phyloP scores from a whole-genome alignment of 371 early-diverging fungal genomes.

The Apophysomyces variabilis region DNA sequence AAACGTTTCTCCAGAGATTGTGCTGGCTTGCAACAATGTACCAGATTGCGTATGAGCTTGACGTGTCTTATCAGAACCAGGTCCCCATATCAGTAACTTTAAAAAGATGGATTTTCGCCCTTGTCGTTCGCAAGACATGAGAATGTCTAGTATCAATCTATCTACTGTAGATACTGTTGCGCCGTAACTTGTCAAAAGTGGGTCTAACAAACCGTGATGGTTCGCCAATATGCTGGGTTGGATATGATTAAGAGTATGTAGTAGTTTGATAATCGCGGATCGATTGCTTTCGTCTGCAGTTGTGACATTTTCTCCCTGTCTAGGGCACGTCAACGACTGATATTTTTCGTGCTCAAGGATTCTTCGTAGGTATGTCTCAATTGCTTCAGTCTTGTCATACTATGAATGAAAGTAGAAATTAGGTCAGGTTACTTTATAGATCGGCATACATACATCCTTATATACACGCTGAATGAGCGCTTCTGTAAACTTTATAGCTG shows the following conservation, averaged over 20 bases:
- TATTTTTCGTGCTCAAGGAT: conserved; percentile 45
- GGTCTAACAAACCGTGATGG: conserved; percentile 52
- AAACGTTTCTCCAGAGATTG: conserved; percentile 61
- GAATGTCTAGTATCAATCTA: conserved; percentile 52
- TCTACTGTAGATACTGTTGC: conserved; percentile 59
- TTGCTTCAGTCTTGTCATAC: conserved; percentile 39
- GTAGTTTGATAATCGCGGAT: conserved; percentile 48
- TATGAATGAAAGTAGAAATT: conserved; percentile 5
- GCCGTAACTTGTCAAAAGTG: conserved; percentile 59
- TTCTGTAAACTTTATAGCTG: conserved; percentile 39
- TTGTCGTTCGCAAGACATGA: conserved; percentile 56
- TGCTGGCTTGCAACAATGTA: conserved; percentile 33
- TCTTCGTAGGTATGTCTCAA: conserved; percentile 49
- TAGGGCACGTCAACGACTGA: conserved; percentile 34
- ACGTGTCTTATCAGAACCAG: conserved; percentile 55
- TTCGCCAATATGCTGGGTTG: conserved; percentile 48
- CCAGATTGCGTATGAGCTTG: conserved; percentile 49
- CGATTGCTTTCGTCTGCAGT: conserved; percentile 25
- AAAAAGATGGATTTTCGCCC: conserved; percentile 48
- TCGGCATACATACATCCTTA: conserved; percentile 22
- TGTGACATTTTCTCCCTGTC: conserved; percentile 3
- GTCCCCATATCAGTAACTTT: conserved; percentile 60
- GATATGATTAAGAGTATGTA: conserved; percentile 51
- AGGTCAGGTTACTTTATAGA: background rate
- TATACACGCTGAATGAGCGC: conserved; percentile 35